These are phyloP conservation scores for Pisolithus thermaeus DNA, from an alignment of 1,284 basidiomycete species.

Conservation along the genomic window DNA sequence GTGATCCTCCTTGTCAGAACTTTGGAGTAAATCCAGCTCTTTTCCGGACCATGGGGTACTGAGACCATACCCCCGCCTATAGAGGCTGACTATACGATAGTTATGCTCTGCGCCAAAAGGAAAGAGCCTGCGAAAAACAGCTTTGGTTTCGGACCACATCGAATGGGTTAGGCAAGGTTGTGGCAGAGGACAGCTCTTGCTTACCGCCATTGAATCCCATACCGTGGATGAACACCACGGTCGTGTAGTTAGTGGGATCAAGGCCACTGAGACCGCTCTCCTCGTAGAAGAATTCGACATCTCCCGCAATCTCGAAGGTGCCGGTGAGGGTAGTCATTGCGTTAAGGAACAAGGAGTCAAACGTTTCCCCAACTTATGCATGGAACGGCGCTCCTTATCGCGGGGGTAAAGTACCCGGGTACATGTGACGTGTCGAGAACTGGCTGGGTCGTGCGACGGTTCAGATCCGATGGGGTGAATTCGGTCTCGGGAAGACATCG, in stretches of 20 bases:
- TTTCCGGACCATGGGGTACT: slow-evolving; percentile 19
- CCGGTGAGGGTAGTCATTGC: background rate
- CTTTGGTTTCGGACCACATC: background rate
- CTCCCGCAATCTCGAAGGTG: background rate
- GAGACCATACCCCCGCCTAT: slow-evolving; percentile 22
- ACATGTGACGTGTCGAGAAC: too few species aligned
- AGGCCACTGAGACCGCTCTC: background rate
- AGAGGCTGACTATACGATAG: slow-evolving; percentile 20
- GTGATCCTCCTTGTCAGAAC: slow-evolving; percentile 6
- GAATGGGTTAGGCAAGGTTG: background rate
- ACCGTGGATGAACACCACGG: background rate
- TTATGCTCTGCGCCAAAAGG: slow-evolving; percentile 19
- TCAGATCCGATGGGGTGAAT: too few species aligned
- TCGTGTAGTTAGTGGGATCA: background rate
- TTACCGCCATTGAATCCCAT: background rate
- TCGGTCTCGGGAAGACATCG: too few species aligned
- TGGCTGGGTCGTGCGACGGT: too few species aligned
- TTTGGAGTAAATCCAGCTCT: background rate
- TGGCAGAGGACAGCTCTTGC: background rate
- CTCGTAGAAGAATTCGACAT: slow-evolving; percentile 1
- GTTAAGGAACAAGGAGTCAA: background rate
- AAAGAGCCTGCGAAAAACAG: slow-evolving; percentile 5
- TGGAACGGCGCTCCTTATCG: background rate
- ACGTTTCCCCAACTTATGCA: background rate
- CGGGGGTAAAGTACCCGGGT: background rate